Base-by-base conservation (phyloP, 2,329 filamentous ascomycete genomes). In the Mycosphaerella sp. region DNA sequence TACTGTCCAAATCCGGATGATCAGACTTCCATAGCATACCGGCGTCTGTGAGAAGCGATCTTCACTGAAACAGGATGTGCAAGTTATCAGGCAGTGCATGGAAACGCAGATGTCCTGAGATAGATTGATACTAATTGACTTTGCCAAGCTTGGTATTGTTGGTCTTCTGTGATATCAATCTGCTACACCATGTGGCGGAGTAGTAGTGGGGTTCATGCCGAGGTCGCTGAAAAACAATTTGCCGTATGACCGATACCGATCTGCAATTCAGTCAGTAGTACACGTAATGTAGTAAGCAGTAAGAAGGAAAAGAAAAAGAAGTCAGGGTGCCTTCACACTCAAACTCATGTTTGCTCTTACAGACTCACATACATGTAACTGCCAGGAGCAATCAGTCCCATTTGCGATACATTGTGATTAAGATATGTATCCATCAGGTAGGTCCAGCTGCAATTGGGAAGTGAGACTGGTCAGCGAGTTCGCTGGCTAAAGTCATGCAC, bases 1-100 rank as follows among this genome's bases (percentile, higher is more conserved):
- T 63, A 73, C 72, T 60, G 41, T 74, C 66, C 45, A 75, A 66
- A 40, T 69, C 66, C 13, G 71, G 70, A 50, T 74, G 71, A 48
- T 62, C 65, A 13, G 72, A 74, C 34, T 55, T 59, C 62, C 62
- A 65, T 13, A 64, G 47, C 48, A 59, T 50, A 25, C 17, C 16
- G 5, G 7, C 17, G 12, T 30, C 34, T 7, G 9, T 7, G 9
- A 32, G 13, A 32, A n/a, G 30, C 30, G 27, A 13, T 39, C 13
- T 9, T 37, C 2, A 6, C 13, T 13, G 2, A 21, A 12, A 16
- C 27, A 2, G n/a, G 12, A 14, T 28, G 10, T n/a, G 17, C 13
- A 21, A 12, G 32, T 25, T 30, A 18, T n/a, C 18, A 18, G 4
- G 14, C 14, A 9, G 8, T 41, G 16, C 10, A 13, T 6, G 2